Conservation (phyloP, 2,329 filamentous ascomycete species). For the Lecanoromycetidae sp. region DNA sequence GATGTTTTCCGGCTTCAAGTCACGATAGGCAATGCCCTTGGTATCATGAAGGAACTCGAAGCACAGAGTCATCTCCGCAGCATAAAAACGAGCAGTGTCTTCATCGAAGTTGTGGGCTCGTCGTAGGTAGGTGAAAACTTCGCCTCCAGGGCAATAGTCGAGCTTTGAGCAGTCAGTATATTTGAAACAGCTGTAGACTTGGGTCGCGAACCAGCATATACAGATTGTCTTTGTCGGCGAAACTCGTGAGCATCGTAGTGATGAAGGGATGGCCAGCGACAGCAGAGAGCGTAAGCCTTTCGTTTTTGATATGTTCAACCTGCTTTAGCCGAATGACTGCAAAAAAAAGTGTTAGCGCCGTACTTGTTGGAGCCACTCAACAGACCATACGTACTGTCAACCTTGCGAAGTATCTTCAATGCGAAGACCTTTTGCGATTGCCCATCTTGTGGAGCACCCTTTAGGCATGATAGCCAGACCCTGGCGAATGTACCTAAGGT, state of each 20-base stretch:
- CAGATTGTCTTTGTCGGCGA: constrained; percentile 49
- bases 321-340: constrained; percentile 50
- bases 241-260: constrained; percentile 51
- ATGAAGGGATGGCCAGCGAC: constrained; percentile 56
- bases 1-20: constrained; percentile 57
- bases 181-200: not conserved
- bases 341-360: not conserved
- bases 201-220: constrained; percentile 37
- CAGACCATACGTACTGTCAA: constrained; percentile 29
- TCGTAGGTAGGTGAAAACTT: constrained; percentile 54
- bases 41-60: constrained; percentile 52
- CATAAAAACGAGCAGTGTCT: constrained; percentile 52
- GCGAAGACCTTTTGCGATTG: constrained; percentile 37
- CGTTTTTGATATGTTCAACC: constrained; percentile 56
- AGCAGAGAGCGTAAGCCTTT: constrained; percentile 49
- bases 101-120: constrained; percentile 51
- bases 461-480: constrained; percentile 37
- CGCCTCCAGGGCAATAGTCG: constrained; percentile 56
- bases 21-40: constrained; percentile 53
- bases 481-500: constrained; percentile 42
- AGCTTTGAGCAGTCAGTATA: constrained; percentile 30
- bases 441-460: constrained; percentile 26
- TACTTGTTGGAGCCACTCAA: not conserved
- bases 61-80: constrained; percentile 53
- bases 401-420: constrained; percentile 39